Evolutionary conservation across 2,329 filamentous ascomycete genomes (phyloP).

Genomic region (Eutypella sp.): DNA sequence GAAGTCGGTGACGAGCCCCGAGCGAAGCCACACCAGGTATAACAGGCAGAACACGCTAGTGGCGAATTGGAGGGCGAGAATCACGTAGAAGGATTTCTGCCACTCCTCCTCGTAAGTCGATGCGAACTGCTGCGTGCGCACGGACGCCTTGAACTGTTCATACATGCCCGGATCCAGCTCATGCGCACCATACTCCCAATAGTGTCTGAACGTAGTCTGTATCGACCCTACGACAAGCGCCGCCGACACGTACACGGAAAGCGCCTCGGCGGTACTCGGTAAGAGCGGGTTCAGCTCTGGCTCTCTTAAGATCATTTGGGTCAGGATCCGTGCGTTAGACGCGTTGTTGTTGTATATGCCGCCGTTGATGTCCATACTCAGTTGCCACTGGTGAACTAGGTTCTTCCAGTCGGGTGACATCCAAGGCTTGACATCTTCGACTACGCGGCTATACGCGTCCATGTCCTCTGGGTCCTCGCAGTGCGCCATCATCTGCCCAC

Average conservation of each 20-base stretch:
- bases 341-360: conserved; percentile 52
- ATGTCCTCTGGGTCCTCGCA: conserved; percentile 54
- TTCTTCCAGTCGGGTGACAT: conserved; percentile 49
- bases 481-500: conserved; percentile 53
- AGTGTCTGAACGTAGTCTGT: conserved; percentile 56
- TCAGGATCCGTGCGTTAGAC: conserved; percentile 53
- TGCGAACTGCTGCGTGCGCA: conserved; percentile 65
- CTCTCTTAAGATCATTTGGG: conserved; percentile 44
- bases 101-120: conserved; percentile 57
- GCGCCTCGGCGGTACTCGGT: conserved; percentile 67
- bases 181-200: conserved; percentile 41
- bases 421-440: conserved; percentile 24
- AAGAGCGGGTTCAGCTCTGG: conserved; percentile 41
- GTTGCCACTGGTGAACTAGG: conserved; percentile 49
- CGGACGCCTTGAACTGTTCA: conserved; percentile 58
- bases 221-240: conserved; percentile 59
- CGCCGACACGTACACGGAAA: conserved; percentile 65
- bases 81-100: conserved; percentile 62
- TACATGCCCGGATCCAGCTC: conserved; percentile 40
- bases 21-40: conserved; percentile 53
- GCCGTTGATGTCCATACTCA: conserved; percentile 50
- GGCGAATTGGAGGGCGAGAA: conserved; percentile 60
- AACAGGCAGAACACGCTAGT: conserved; percentile 61
- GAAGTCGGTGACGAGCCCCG: conserved; percentile 68
- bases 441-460: conserved; percentile 49